These are phyloP conservation scores for Mycena venus DNA, from an alignment of 768 basidiomycete genomes.

Conservation along the genomic window DNA sequence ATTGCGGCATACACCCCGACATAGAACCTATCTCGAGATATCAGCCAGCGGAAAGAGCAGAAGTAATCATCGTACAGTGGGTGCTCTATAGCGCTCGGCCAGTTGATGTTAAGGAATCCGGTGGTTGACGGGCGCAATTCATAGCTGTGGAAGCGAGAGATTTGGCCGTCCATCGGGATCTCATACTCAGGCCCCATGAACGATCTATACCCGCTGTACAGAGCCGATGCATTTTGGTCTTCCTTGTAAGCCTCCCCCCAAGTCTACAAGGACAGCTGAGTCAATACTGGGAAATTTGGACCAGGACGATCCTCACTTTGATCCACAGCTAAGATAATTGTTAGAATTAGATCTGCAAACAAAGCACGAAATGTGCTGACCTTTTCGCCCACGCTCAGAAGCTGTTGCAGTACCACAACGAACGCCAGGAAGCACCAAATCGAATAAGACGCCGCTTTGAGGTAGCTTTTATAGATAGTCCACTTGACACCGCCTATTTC, in stretches of 20 bases:
- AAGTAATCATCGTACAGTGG: constrained; percentile 51
- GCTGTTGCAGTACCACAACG: constrained; percentile 58
- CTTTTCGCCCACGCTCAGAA: constrained; percentile 56
- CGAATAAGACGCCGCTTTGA: constrained; percentile 83
- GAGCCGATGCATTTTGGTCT: neutral
- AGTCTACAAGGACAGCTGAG: constrained; percentile 35
- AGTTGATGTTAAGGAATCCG: constrained; percentile 33
- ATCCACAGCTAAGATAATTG: neutral
- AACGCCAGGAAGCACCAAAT: constrained; percentile 69
- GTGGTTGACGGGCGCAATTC: constrained; percentile 6
- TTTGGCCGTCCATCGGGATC: constrained; percentile 23
- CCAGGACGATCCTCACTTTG: neutral
- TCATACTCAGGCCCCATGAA: constrained; percentile 20
- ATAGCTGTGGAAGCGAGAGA: constrained; percentile 7
- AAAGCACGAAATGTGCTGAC: constrained; percentile 15
- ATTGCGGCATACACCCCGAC: constrained; percentile 72
- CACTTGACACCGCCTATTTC: constrained; percentile 88
- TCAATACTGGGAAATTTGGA: neutral
- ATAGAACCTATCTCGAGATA: constrained; percentile 56
- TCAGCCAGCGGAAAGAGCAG: neutral
- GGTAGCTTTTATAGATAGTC: constrained; percentile 75
- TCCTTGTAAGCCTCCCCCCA: constrained; percentile 67
- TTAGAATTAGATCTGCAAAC: neutral
- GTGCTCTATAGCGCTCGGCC: constrained; percentile 64
- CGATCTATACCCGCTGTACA: constrained; percentile 16